Evolutionary conservation across 305 asterid species (phyloP), one percentile per base, ranked within the genome.

Genomic region (Fraxinus latifolia): DNA sequence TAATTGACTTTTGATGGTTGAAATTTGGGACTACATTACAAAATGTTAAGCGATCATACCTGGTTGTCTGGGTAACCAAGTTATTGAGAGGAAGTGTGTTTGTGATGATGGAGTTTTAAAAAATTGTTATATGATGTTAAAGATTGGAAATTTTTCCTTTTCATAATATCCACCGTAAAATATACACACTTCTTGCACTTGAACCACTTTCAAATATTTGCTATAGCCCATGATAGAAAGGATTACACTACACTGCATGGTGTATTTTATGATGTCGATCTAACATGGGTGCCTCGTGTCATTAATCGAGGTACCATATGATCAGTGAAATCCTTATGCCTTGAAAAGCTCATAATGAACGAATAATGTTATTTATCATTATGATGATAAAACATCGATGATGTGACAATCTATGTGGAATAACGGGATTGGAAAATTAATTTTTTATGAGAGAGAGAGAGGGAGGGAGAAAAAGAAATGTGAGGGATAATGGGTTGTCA

Each of bases 11-110:
- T 79, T 67, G 77, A 58, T 53, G 83, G 47, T 44, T 34, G 44
- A 17, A 36, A 9, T 33, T 60, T 60, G 55, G 73, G 76, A 68
- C 25, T 58, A 34, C 47, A 23, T 25, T 21, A 21, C 14, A 7
- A 21, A 65, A 65, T 21, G 72, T 65, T 23, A 21, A 73, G 15
- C 60, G 23, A 76, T 34, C 60, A 47, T 42, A 60, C 32, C 19
- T 67, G 77, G 62, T 71, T 25, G 72, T 65, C 72, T 25, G 2
- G 15, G 33, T 25, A 65, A 23, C 33, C 36, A 55, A 77, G 47
- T 78, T 27, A 70, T 67, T 47, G 58, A 83, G 70, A 60, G 71
- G 33, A 65, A 68, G 50, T 47, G 23, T 72, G 77, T 62, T 71
- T 71, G 79, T 29, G 60, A 75, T 65, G 68, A 37, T 79, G 58